These are phyloP conservation scores for Geotrichum reessii DNA, from an alignment of 1,139 yeast species.

Conservation along the genomic window DNA sequence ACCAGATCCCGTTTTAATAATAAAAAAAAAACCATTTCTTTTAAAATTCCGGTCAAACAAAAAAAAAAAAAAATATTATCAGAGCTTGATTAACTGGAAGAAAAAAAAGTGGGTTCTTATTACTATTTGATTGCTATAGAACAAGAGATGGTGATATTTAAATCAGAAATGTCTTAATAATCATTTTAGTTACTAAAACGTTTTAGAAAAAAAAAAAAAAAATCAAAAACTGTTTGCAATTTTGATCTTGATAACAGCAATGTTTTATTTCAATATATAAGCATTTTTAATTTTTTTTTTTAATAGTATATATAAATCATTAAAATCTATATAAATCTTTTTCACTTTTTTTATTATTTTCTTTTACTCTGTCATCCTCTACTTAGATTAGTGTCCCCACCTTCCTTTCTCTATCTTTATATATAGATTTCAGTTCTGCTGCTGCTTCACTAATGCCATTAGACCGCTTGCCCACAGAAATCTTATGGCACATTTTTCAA, in stretches of 20 bases:
- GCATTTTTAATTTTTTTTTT: too few species aligned
- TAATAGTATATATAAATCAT: background rate
- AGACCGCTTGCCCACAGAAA: slow-evolving; percentile 8
- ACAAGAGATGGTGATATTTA: too few species aligned
- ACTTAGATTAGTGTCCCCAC: too few species aligned
- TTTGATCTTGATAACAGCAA: background rate
- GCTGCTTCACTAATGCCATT: slow-evolving; percentile 5
- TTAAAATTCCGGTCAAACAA: too few species aligned
- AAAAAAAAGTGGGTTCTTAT: too few species aligned
- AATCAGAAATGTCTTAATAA: too few species aligned
- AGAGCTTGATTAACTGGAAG: too few species aligned
- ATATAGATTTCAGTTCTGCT: background rate
- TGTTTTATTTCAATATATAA: background rate
- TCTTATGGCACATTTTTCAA: slow-evolving; percentile 13
- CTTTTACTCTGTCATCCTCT: background rate
- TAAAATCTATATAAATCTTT: background rate
- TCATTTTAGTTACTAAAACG: background rate
- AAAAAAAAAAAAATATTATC: too few species aligned
- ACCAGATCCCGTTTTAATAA: too few species aligned
- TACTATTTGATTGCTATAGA: too few species aligned
- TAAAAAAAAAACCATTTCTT: too few species aligned
- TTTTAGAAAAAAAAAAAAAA: background rate
- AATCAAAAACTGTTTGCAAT: background rate
- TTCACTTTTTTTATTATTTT: background rate
- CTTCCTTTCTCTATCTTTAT: too few species aligned